Evolutionary conservation across 768 basidiomycete species (phyloP).

Genomic region (Dioszegia crocea): DNA sequence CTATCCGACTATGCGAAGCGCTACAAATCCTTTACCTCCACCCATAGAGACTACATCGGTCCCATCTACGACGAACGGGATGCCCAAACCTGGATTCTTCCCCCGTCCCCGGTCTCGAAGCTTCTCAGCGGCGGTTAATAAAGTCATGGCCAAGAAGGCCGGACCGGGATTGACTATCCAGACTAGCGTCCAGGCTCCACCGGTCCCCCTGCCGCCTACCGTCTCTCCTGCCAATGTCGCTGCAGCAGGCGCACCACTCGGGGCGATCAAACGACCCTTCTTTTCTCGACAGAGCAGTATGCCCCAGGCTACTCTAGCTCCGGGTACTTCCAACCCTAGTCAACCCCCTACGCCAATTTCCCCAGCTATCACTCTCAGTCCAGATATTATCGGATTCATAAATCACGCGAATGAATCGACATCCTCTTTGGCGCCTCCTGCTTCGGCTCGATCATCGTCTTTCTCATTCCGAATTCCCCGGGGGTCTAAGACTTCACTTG

Average conservation of each 20-base stretch:
- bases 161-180: slow-evolving; percentile 24
- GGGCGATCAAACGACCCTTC: background rate
- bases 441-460: slow-evolving; percentile 30
- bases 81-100: slow-evolving; percentile 17
- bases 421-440: slow-evolving; percentile 5
- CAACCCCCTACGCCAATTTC: slow-evolving; percentile 9
- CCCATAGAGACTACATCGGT: background rate
- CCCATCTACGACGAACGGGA: background rate
- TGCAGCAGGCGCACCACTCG: background rate
- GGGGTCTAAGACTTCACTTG: slow-evolving; percentile 22
- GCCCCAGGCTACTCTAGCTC: background rate
- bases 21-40: slow-evolving; percentile 19
- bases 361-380: slow-evolving; percentile 1
- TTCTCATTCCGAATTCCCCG: slow-evolving; percentile 29
- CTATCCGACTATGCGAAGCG: slow-evolving; percentile 19
- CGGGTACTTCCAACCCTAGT: background rate
- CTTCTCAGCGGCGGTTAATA: slow-evolving; percentile 32
- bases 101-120: slow-evolving; percentile 29
- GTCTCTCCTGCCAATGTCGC: background rate
- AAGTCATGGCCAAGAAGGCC: slow-evolving; percentile 20
- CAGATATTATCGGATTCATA: slow-evolving; percentile 4
- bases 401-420: slow-evolving; percentile 4
- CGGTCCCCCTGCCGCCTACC: slow-evolving; percentile 1
- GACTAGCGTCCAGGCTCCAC: slow-evolving; percentile 9
- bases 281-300: background rate